Evolutionary conservation across 306 rosid species (phyloP).

Genomic region (Vigna reflexopilosa): DNA sequence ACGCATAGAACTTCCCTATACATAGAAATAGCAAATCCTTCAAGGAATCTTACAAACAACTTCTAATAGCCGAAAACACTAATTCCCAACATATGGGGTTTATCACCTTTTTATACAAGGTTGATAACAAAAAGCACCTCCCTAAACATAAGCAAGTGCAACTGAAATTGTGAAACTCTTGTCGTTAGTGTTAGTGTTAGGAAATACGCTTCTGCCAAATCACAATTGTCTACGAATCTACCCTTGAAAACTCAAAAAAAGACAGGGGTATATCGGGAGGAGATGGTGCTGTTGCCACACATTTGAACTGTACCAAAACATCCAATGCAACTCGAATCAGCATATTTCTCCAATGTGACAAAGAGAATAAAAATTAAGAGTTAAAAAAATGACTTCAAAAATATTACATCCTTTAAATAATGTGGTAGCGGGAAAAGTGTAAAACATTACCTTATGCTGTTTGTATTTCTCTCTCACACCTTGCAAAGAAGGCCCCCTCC

Average conservation of each 20-base stretch:
- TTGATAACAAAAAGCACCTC: conserved; percentile 30
- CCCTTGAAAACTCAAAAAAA: conserved; percentile 60
- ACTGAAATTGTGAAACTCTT: background rate
- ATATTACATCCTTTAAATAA: background rate
- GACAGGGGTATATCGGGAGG: conserved; percentile 78
- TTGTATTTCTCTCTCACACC: conserved; percentile 85
- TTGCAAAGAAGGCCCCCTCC: conserved; percentile 71
- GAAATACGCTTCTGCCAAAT: conserved; percentile 18
- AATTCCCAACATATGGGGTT: conserved; percentile 27
- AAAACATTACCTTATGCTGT: conserved; percentile 70
- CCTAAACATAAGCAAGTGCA: conserved; percentile 16
- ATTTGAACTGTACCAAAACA: conserved; percentile 72
- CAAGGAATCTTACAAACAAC: conserved; percentile 35
- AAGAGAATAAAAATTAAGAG: background rate
- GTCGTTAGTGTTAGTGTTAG: background rate
- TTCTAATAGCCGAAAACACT: conserved; percentile 35
- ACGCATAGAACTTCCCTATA: conserved; percentile 38
- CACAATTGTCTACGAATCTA: conserved; percentile 28
- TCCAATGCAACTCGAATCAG: conserved; percentile 36
- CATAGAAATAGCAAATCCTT: conserved; percentile 19
- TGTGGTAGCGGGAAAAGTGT: background rate
- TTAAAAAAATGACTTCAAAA: too few relatives aligned
- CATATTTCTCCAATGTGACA: conserved; percentile 19
- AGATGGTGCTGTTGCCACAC: conserved; percentile 77
- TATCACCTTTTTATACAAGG: background rate